Evolutionary conservation across 2,329 filamentous ascomycete species (phyloP).

Genomic region (Trichoderma sp.): DNA sequence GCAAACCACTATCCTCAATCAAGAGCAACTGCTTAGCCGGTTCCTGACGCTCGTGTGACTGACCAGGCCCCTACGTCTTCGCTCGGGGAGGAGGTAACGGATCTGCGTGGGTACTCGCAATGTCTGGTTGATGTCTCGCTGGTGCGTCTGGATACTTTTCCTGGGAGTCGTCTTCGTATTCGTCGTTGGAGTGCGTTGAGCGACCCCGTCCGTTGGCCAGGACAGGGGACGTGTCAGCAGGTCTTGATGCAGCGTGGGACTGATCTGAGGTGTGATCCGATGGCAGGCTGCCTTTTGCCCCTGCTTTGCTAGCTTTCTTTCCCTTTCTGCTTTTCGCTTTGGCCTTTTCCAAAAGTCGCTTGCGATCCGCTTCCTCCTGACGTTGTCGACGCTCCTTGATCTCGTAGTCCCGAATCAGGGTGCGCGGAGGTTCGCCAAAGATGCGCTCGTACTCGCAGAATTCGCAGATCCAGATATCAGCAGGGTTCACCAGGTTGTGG

Average conservation of each 20-base stretch:
- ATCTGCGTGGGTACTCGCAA: slow-evolving; percentile 6
- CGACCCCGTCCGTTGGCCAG: slow-evolving; percentile 39
- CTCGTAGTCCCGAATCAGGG: slow-evolving; percentile 88
- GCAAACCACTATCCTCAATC: slow-evolving; percentile 8
- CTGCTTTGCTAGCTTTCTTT: slow-evolving; percentile 73
- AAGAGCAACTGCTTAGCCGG: slow-evolving; percentile 8
- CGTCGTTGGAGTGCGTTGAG: slow-evolving; percentile 45
- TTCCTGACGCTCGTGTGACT: not conserved
- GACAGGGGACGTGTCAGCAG: slow-evolving; percentile 33
- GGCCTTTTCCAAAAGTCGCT: slow-evolving; percentile 83
- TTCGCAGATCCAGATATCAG: slow-evolving; percentile 93
- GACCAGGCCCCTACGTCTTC: slow-evolving; percentile 22
- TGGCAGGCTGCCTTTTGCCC: slow-evolving; percentile 36
- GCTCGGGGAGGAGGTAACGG: slow-evolving; percentile 18
- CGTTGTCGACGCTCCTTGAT: slow-evolving; percentile 87
- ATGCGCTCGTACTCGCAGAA: slow-evolving; percentile 98
- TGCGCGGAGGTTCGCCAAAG: slow-evolving; percentile 82
- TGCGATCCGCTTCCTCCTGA: slow-evolving; percentile 82
- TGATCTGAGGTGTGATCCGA: slow-evolving; percentile 34
- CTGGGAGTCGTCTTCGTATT: slow-evolving; percentile 43
- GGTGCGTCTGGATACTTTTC: slow-evolving; percentile 35
- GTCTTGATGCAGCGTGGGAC: slow-evolving; percentile 31
- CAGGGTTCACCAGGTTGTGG: slow-evolving; percentile 67
- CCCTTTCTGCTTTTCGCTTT: slow-evolving; percentile 91
- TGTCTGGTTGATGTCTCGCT: slow-evolving; percentile 24